Base-by-base conservation (phyloP, 2,329 filamentous ascomycete species). In the Sporothrix variecibatus region DNA sequence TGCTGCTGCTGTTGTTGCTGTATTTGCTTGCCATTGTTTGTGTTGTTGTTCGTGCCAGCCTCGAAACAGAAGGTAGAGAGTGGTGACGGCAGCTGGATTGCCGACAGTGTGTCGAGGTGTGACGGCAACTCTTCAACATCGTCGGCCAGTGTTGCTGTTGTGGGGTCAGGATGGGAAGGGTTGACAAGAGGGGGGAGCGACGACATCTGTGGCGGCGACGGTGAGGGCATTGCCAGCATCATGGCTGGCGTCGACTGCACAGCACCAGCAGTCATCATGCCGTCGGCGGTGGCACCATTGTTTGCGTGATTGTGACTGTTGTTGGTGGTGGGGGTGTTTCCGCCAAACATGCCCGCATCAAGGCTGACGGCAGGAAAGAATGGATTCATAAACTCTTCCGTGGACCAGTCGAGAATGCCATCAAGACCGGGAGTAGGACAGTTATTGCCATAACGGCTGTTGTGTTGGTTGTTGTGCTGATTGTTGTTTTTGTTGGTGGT, bases 311-410 rank as follows among this genome's bases (percentile, higher is more conserved):
- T 62, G 58, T 38, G 34, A 20, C 15, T 38, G 31, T 7, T 15
- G 38, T 9, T 40, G 9, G 4, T 43, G 40, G 40, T 43, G 3
- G 9, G 40, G 20, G 51, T 23, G 23, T 23, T 53, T 53, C 51
- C 62, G 17, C 23, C 69, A 49, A 72, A 72, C 40, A 65, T 26
- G 70, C 38, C 38, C 4, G 38, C 17, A n/a, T 53, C 71, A 9
- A 65, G 26, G 7, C 43, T 40, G 71, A 60, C 69, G n/a, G 71
- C 28, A 9, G 71, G 53, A 23, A 71, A 60, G 38, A 71, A 71
- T 23, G 69, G 69, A 12, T 71, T 62, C 69, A 71, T 60, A 38
- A 71, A 71, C 53, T 60, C 51, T 40, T 62, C 53, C 0, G 26
- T 31, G 15, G 51, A 28, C 71, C 71, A 72, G 31, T 53, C 71